Base-by-base conservation (phyloP, 148 eudicot species). In the Tetragonia tetragonoides region DNA sequence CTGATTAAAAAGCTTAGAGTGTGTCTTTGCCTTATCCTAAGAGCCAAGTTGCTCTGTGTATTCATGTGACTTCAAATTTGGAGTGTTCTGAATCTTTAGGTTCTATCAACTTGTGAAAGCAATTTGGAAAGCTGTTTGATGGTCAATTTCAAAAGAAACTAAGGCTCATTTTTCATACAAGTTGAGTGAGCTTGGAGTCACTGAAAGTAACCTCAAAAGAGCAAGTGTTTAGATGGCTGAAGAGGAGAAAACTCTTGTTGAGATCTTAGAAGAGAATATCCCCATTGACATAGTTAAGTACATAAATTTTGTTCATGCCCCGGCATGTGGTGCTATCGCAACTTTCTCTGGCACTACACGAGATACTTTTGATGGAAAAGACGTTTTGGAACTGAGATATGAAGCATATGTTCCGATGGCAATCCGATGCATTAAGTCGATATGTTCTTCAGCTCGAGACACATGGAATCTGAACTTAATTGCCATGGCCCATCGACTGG, bases 361-460 rank as follows among this genome's bases (percentile, higher is more conserved):
- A 1, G 95, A 94, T 82, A 90, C 90, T 12, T 94, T 94, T 75
- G 87, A 90, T 28, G 93, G 93, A 7, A 92, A 92, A 68, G 77
- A 82, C 0, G 98, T 94, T 18, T 20, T 89, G 56, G 98, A 94
- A 86, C 87, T 94, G n/a, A 85, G 97, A 64, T 94, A 94, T 34
- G 98, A 94, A 84, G 95, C 98, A 14, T 94, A 94, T 49, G 87
- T 89, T 20, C 91, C 97, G 7, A 92, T 94, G 98, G 97, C 98
- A 12, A 79, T 92, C 5, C 92, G 97, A 53, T 86, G 92, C 80
- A 63, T 92, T 61, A 84, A 83, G 73, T 79, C 98, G 21, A 90
- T 94, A 40, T 94, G 98, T 69, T 70, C 89, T 41, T 77, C 89
- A 5, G 92, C 92, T 24, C 83, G 97, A 72, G 87, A 92, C 4